Conservation (phyloP, 352 stramenopile genomes). For the Globisporangium camurandrum region DNA sequence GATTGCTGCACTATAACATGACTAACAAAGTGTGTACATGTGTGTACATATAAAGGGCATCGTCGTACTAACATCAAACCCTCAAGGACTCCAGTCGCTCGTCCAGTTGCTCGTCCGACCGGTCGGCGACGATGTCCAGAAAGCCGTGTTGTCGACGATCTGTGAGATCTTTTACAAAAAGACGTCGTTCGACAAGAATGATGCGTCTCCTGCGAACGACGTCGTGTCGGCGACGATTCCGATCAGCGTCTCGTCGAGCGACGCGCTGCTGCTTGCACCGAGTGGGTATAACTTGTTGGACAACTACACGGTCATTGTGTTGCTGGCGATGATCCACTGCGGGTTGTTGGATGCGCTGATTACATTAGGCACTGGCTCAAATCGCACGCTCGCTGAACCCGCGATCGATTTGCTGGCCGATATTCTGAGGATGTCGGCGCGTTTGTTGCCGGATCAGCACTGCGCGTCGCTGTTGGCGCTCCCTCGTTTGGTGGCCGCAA, state of each 20-base stretch:
- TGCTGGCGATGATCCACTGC: constrained; percentile 83
- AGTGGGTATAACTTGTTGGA: constrained; percentile 80
- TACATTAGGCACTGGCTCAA: constrained; percentile 68
- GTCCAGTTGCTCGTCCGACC: constrained; percentile 83
- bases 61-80: constrained; percentile 81
- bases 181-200: constrained; percentile 69
- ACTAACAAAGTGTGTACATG: background rate
- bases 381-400: constrained; percentile 69
- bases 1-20: too few species aligned
- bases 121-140: constrained; percentile 85
- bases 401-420: constrained; percentile 78
- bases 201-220: constrained; percentile 23
- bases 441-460: constrained; percentile 78
- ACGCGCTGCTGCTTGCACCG: constrained; percentile 49
- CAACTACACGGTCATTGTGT: constrained; percentile 84
- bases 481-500: constrained; percentile 71
- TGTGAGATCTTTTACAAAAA: constrained; percentile 88
- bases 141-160: constrained; percentile 81
- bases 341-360: constrained; percentile 78
- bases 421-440: constrained; percentile 76
- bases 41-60: constrained; percentile 35
- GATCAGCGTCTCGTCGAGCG: constrained; percentile 60
- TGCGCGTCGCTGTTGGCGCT: constrained; percentile 73
- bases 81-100: constrained; percentile 78
- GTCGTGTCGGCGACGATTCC: constrained; percentile 40